These are phyloP conservation scores for Berkeleyomyces rouxiae DNA, from an alignment of 2,329 filamentous ascomycete genomes.

Conservation along the genomic window DNA sequence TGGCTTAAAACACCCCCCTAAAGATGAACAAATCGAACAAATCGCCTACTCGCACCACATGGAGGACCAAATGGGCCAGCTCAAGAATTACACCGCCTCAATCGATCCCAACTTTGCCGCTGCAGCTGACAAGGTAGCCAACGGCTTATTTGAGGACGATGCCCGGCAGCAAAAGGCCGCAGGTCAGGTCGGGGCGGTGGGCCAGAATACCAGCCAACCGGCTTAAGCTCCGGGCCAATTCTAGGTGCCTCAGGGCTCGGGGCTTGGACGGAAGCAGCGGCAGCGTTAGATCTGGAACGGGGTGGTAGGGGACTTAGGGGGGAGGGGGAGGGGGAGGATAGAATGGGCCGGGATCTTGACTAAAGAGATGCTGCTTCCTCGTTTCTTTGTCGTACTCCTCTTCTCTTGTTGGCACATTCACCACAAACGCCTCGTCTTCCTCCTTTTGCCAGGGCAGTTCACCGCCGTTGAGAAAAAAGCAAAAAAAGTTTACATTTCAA, in stretches of 20 bases:
- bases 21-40: conserved; percentile 6
- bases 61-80: background rate
- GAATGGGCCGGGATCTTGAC: too few relatives aligned
- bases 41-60: conserved; percentile 2
- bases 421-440: too few relatives aligned
- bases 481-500: background rate
- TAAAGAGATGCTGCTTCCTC: background rate
- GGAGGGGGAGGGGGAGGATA: too few relatives aligned
- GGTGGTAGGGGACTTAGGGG: too few relatives aligned
- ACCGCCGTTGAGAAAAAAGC: background rate
- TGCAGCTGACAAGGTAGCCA: background rate
- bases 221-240: too few relatives aligned
- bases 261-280: too few relatives aligned
- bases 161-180: background rate
- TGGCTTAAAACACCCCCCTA: conserved; percentile 6
- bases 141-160: background rate
- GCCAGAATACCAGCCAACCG: too few relatives aligned
- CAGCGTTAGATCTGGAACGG: too few relatives aligned
- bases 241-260: too few relatives aligned
- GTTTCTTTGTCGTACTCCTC: background rate
- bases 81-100: conserved; percentile 3
- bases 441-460: too few relatives aligned
- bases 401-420: background rate
- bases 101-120: conserved; percentile 6
- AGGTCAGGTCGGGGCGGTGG: too few relatives aligned